phyloP scores from a whole-genome alignment of 2,329 filamentous ascomycete species.

The Paraconiothyrium sp. region DNA sequence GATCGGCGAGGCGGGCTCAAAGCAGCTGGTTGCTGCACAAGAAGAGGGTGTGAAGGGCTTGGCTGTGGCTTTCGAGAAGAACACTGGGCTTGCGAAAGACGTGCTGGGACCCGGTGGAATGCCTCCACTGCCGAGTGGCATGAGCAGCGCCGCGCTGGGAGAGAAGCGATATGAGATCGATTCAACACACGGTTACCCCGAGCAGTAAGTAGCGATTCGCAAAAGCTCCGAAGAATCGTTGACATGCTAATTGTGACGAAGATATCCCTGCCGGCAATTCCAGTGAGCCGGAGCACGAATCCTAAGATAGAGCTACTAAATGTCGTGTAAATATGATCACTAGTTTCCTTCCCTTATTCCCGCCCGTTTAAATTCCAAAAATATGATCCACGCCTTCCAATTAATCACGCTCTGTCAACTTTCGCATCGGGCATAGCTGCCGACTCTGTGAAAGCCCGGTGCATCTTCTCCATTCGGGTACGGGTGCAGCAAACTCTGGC shows the following conservation, averaged over 20 bases:
- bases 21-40: conserved; percentile 79
- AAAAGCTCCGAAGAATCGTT: background rate
- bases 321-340: conserved; percentile 42
- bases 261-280: conserved; percentile 60
- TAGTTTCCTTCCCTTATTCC: conserved; percentile 24
- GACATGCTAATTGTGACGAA: conserved; percentile 29
- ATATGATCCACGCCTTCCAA: background rate
- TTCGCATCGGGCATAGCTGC: too few species aligned
- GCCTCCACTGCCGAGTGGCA: conserved; percentile 85
- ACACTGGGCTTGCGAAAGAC: conserved; percentile 61
- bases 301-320: conserved; percentile 25
- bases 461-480: too few species aligned
- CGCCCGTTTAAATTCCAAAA: background rate
- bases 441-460: too few species aligned
- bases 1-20: conserved; percentile 76
- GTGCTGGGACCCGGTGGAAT: conserved; percentile 80
- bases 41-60: conserved; percentile 77
- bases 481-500: too few species aligned
- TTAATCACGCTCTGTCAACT: background rate
- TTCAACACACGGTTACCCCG: conserved; percentile 73
- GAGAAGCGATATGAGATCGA: conserved; percentile 75
- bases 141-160: conserved; percentile 65
- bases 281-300: conserved; percentile 28
- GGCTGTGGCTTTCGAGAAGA: conserved; percentile 76
- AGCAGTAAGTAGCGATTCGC: conserved; percentile 44